A percentile compares a stretch with the other conserved stretches of the same genome.
Evolutionary conservation across 768 basidiomycete species (phyloP).

Genomic region (Mycena vitilis): DNA sequence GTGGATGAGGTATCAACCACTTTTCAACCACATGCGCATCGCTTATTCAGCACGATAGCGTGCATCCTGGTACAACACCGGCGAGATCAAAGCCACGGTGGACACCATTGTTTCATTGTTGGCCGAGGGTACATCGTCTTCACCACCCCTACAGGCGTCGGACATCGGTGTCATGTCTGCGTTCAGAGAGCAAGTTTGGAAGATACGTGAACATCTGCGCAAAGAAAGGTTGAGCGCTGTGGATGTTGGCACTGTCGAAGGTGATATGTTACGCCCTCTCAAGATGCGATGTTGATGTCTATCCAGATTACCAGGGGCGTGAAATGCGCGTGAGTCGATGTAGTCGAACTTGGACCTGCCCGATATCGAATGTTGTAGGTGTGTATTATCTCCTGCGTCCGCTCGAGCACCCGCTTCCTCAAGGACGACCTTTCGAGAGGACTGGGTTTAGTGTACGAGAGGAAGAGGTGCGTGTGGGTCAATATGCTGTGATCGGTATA

Average conservation of each 20-base stretch:
- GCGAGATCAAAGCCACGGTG: conserved; percentile 57
- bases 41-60: conserved; percentile 42
- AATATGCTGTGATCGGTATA: not conserved
- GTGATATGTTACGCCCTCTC: conserved; percentile 37
- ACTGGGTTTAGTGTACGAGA: conserved; percentile 57
- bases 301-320: conserved; percentile 60
- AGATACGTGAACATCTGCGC: conserved; percentile 57
- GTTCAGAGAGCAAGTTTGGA: conserved; percentile 66
- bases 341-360: not conserved
- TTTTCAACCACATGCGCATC: not conserved
- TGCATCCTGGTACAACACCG: conserved; percentile 62
- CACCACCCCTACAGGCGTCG: conserved; percentile 52
- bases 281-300: conserved; percentile 6
- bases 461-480: conserved; percentile 52
- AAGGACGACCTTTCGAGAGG: conserved; percentile 60
- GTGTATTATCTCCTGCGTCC: conserved; percentile 63
- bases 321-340: conserved; percentile 51
- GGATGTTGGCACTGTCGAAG: conserved; percentile 64
- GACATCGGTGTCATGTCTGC: conserved; percentile 65
- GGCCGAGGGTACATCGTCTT: conserved; percentile 47
- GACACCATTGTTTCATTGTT: conserved; percentile 54
- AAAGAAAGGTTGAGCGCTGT: conserved; percentile 54
- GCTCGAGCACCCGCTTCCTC: conserved; percentile 58
- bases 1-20: conserved; percentile 54
- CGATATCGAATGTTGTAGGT: conserved; percentile 31